Evolutionary conservation across 106 monocot genomes (phyloP), one percentile per base, ranked within the genome.

Genomic region (Phalaenopsis aphrodite): DNA sequence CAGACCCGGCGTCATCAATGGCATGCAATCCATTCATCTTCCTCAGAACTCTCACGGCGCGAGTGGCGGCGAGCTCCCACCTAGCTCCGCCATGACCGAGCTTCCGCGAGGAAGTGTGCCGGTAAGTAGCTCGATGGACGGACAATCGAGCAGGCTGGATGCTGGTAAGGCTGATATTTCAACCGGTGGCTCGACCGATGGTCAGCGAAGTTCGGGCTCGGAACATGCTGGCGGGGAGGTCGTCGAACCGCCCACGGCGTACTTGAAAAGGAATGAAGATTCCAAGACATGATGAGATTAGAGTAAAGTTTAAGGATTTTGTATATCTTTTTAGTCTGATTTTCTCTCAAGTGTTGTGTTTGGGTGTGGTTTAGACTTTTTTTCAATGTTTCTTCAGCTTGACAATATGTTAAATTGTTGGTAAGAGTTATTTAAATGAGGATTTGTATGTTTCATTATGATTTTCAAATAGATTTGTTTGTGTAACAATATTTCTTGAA

Each of bases 1-100:
- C 86, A 87, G 93, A 80, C 85, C 85, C 38, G 81, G 78, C 1
- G 30, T 56, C 76, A 87, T 82, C 43, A 92, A 92, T 67, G 94
- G 90, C 67, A 82, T 86, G 56, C 89, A 83, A 77, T 21, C 47
- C 42, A 80, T 85, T 81, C 85, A 82, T 71, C 3, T 78, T 0
- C 80, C 82, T 0, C 82, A 84, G 23, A 77, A 77, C 65, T 80
- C 80, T 57, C 82, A 75, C 38, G 81, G 84, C n/a, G 78, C 76
- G 9, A 61, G 61, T 21, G 77, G 41, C 55, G 38, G 56, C 8
- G 79, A 86, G 36, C 75, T 71, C n/a, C 74, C 72, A 46, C 57
- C 76, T 38, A 42, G 61, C 16, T 65, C 65, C 0, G 17, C 52
- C 81, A 30, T 80, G 68, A 5, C 77, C 66, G 82, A 76, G 46